A percentile compares a stretch with the other conserved stretches of the same genome.
Conservation (phyloP, 768 basidiomycete genomes). For the Guyanaporus albipodus region DNA sequence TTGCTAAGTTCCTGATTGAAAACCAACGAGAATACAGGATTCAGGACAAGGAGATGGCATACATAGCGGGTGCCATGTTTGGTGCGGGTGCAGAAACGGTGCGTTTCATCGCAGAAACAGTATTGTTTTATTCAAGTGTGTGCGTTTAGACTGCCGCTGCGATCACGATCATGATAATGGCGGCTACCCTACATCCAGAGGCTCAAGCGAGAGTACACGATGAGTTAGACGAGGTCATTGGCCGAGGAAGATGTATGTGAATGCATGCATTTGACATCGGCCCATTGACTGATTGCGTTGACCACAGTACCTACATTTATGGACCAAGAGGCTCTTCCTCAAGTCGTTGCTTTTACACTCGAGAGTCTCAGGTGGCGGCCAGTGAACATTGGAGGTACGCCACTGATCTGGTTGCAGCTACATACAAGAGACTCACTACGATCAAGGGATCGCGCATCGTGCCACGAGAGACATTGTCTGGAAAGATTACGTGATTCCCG, state of each 20-base stretch:
- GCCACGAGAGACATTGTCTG: conserved; percentile 4
- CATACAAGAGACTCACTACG: background rate
- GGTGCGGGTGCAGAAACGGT: conserved; percentile 12
- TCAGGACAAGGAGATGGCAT: background rate
- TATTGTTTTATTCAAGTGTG: background rate
- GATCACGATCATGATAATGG: conserved; percentile 6
- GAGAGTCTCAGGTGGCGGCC: conserved; percentile 5
- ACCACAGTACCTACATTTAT: conserved; percentile 4
- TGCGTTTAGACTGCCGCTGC: conserved; percentile 6
- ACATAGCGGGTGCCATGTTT: conserved; percentile 8
- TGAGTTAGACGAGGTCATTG: conserved; percentile 4
- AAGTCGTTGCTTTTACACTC: background rate
- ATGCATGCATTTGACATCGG: no score
- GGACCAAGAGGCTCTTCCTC: conserved; percentile 3
- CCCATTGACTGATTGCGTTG: background rate
- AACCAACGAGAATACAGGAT: background rate
- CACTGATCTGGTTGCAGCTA: background rate
- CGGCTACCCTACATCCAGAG: conserved; percentile 5
- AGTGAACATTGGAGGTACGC: background rate
- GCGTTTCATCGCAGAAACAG: background rate
- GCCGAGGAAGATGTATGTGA: conserved; percentile 7
- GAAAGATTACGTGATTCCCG: conserved; percentile 5
- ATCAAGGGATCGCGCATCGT: conserved; percentile 5
- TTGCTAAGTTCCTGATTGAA: conserved; percentile 3
- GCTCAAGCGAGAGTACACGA: conserved; percentile 8